Evolutionary conservation across 768 basidiomycete genomes (phyloP).

Genomic region (Galerina sulciceps): DNA sequence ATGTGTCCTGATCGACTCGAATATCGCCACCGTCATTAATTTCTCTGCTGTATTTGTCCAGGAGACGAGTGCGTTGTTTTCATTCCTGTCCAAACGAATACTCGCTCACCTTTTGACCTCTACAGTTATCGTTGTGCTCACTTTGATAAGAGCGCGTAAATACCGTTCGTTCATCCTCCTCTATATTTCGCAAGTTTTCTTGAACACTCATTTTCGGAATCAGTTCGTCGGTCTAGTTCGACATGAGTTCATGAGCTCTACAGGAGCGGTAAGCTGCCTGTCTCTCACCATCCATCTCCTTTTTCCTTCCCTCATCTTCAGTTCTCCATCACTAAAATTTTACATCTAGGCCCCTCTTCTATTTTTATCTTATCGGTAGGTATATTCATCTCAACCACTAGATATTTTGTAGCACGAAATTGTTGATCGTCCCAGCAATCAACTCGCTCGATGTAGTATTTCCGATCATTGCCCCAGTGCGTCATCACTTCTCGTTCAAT

Average conservation of each 20-base stretch:
- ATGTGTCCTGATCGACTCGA: conserved; percentile 1
- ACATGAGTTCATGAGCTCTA: conserved; percentile 19
- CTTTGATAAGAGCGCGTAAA: conserved; percentile 1
- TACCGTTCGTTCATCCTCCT: not conserved
- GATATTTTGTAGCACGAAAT: not conserved
- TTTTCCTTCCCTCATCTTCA: not conserved
- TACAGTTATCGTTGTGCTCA: conserved; percentile 5
- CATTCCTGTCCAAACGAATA: too few species aligned
- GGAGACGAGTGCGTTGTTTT: conserved; percentile 8
- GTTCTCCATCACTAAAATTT: too few species aligned
- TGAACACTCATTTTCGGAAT: not conserved
- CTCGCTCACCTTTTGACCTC: not conserved
- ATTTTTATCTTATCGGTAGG: not conserved
- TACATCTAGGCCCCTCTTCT: not conserved
- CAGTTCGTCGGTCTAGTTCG: conserved; percentile 7
- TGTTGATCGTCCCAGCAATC: not conserved
- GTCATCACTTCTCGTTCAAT: too few species aligned
- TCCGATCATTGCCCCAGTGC: conserved; percentile 10
- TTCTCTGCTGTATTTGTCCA: conserved; percentile 3
- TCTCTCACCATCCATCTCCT: not conserved
- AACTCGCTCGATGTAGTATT: conserved; percentile 10
- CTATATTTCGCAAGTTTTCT: not conserved
- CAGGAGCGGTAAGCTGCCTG: conserved; percentile 10
- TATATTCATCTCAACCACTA: not conserved
- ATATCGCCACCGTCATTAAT: not conserved